Base-by-base conservation (phyloP, 1,284 basidiomycete species). In the Vanrija sp. region DNA sequence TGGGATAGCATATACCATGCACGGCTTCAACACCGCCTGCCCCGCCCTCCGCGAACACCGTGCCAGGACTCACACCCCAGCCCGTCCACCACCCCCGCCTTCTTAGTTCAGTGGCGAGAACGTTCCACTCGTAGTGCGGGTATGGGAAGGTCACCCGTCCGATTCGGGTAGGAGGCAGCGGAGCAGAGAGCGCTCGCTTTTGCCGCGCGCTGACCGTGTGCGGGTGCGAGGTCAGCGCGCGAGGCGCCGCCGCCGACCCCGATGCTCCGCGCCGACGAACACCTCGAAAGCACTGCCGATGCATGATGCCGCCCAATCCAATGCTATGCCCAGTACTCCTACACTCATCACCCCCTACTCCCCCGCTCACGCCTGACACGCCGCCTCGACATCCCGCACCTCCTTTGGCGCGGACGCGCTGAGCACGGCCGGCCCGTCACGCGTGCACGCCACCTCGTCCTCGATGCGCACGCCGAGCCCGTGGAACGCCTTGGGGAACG, bases 331-430 rank as follows among this genome's bases (percentile, higher is more conserved):
- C 14, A 34, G 28, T 34, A 34, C 10, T 34, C 34, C 34, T 34
- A 34, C 34, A 34, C 34, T 34, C 8, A n/a, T n/a, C n/a, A n/a
- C 29, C 3, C 29, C 8, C 26, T 28, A 6, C 34, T 34, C 34
- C 9, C 12, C 34, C 26, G 23, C 46, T 16, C 12, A 28, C n/a
- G 43, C 55, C 70, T 89, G 86, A 74, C 92, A 94, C 29, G 88
- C 85, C 1, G 85, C 89, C 77, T 96, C 92, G 3, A 96, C 82
- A 69, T 96, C 92, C 8, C 76, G 83, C 48, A 92, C 84, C 83
- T 96, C 93, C 69, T 95, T 95, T 0, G 93, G 93, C 34, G 91
- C 91, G 45, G 84, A 79, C 9, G 85, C 85, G 43, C 85, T 87
- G 9, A 96, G 76, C 0, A 96, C 81, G 5, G 82, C 73, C 0